These are phyloP conservation scores for Chloromonas sp. DNA, from an alignment of 163 green algal genomes.

Conservation along the genomic window DNA sequence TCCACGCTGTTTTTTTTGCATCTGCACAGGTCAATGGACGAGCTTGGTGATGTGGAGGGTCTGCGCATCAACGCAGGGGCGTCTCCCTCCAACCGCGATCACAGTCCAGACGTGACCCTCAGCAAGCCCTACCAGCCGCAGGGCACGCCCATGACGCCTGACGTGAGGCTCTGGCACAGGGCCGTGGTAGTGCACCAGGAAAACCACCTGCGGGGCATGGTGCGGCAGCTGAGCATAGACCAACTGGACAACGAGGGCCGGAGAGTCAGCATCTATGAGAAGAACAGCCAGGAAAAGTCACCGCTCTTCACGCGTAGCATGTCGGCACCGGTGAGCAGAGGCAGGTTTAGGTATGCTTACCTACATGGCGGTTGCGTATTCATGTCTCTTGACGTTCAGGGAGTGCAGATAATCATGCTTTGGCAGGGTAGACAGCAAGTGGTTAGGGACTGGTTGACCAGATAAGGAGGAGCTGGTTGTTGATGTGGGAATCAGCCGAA, in stretches of 20 bases:
- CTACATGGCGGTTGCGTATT: too few relatives aligned
- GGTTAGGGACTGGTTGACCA: too few relatives aligned
- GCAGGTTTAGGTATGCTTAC: too few relatives aligned
- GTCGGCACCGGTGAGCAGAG: conserved; percentile 22
- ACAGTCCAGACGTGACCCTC: conserved; percentile 29
- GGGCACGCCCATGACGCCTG: conserved; percentile 65
- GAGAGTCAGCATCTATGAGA: conserved; percentile 65
- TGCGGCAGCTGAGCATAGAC: conserved; percentile 95
- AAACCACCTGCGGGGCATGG: conserved; percentile 59
- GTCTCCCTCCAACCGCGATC: not conserved
- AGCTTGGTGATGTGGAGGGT: too few relatives aligned
- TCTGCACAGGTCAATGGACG: too few relatives aligned
- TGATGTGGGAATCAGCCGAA: too few relatives aligned
- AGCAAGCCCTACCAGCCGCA: conserved; percentile 26
- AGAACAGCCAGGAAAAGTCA: conserved; percentile 41
- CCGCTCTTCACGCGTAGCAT: conserved; percentile 39
- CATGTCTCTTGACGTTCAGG: too few relatives aligned
- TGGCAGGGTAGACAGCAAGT: too few relatives aligned
- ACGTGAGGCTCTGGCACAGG: conserved; percentile 84
- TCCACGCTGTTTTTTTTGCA: too few relatives aligned
- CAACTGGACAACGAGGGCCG: conserved; percentile 97
- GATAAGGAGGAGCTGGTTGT: too few relatives aligned
- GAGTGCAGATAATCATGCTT: too few relatives aligned
- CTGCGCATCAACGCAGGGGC: too few relatives aligned
- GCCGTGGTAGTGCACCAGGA: conserved; percentile 90